phyloP scores from a whole-genome alignment of 2,329 filamentous ascomycete species.

The Colletotrichum euphorbiae region DNA sequence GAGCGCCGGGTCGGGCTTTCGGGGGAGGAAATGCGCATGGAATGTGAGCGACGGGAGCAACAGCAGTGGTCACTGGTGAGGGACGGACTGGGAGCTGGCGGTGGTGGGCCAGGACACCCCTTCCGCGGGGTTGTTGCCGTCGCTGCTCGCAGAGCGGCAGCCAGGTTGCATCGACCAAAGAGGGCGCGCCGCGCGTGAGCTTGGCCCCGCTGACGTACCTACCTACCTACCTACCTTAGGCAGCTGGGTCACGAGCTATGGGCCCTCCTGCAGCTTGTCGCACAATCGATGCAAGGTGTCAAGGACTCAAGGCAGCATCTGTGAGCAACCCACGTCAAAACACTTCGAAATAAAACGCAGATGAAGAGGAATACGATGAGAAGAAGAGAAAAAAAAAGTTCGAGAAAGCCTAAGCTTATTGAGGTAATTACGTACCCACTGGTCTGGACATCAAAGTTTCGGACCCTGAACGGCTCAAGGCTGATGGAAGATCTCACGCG shows the following conservation, averaged over 20 bases:
- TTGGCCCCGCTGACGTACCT: constrained; percentile 37
- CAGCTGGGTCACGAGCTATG: constrained; percentile 7
- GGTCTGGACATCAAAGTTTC: constrained; percentile 10
- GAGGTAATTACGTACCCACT: neutral
- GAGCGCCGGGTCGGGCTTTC: constrained; percentile 29
- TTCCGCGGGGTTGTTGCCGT: constrained; percentile 25
- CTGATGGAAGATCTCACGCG: neutral
- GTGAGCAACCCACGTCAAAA: neutral
- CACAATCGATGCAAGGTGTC: neutral
- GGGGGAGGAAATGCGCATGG: constrained; percentile 24
- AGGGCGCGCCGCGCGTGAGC: constrained; percentile 3
- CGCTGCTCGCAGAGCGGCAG: constrained; percentile 5
- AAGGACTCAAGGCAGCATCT: neutral
- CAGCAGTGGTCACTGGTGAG: constrained; percentile 19
- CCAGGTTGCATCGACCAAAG: neutral
- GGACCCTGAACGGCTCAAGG: constrained; percentile 11
- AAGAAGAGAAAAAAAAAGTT: neutral
- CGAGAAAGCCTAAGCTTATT: neutral
- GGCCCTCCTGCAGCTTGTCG: neutral
- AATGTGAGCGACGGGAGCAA: constrained; percentile 14
- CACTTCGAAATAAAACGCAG: too few relatives aligned
- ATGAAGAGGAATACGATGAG: neutral
- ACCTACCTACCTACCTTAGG: too few relatives aligned
- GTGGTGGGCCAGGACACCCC: constrained; percentile 31
- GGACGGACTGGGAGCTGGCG: constrained; percentile 23